These are phyloP conservation scores for Silene coronaria DNA, from an alignment of 179 eudicot species.

Conservation along the genomic window DNA sequence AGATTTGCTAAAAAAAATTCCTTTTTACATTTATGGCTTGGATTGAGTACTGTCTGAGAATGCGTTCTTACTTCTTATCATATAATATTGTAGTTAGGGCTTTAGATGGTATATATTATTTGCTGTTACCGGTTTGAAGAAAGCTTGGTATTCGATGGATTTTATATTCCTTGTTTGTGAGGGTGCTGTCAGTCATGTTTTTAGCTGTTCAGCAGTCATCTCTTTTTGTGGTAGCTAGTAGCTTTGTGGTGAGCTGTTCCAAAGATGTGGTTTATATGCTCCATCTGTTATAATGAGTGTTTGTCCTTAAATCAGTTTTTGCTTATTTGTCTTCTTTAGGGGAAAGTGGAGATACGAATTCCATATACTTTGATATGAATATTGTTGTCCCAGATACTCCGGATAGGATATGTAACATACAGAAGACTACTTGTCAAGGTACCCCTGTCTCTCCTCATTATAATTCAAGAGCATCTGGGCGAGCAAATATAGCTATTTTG, in stretches of 20 bases:
- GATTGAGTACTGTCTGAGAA: not conserved
- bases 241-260: not conserved
- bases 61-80: not conserved
- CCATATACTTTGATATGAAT: slow-evolving; percentile 43
- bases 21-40: not conserved
- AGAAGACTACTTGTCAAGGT: slow-evolving; percentile 18
- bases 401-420: slow-evolving; percentile 35
- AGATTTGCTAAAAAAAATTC: not conserved
- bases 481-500: slow-evolving; percentile 21
- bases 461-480: slow-evolving; percentile 22
- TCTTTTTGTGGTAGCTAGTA: not conserved
- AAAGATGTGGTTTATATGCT: not conserved
- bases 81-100: not conserved
- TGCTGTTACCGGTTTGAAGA: not conserved
- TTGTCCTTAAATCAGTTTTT: not conserved
- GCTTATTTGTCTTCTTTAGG: slow-evolving; percentile 6
- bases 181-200: not conserved
- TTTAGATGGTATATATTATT: slow-evolving; percentile 1
- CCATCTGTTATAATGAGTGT: not conserved
- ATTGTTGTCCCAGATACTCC: slow-evolving; percentile 78
- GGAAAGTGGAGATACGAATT: slow-evolving; percentile 40
- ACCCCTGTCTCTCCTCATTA: slow-evolving; percentile 18
- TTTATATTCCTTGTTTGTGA: slow-evolving; percentile 1
- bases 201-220: not conserved
- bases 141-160: not conserved